Percentiles rank a stretch among this genome's conserved stretches.
Conservation (phyloP, 2,329 filamentous ascomycete species). For the Emergomyces pasteurianus region DNA sequence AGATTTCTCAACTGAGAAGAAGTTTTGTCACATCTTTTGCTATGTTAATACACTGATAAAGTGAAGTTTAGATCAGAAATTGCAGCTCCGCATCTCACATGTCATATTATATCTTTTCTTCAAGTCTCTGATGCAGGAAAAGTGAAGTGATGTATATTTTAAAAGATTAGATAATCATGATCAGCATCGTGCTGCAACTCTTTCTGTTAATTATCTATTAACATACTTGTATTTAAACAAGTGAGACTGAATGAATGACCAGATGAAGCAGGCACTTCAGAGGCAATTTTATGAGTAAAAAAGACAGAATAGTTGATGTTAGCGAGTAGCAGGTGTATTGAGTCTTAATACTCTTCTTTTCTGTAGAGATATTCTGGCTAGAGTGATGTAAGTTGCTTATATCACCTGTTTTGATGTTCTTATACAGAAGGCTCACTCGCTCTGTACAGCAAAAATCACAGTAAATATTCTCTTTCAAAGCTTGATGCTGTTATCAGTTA, state of each 20-base stretch:
- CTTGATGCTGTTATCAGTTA: conserved; percentile 4
- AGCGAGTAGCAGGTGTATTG: background rate
- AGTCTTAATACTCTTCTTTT: background rate
- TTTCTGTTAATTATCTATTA: background rate
- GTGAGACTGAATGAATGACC: too few species aligned
- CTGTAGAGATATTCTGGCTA: background rate
- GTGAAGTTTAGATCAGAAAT: conserved; percentile 1
- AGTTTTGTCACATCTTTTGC: conserved; percentile 2
- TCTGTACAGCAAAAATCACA: conserved; percentile 4
- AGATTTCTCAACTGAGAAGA: conserved; percentile 3
- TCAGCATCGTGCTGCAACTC: conserved; percentile 1
- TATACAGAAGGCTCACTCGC: background rate
- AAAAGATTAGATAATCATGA: conserved; percentile 1
- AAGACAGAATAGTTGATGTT: conserved; percentile 1
- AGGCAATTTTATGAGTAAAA: conserved; percentile 1
- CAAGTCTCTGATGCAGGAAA: background rate
- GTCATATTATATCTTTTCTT: conserved; percentile 3
- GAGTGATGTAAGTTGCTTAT: background rate
- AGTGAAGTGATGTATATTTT: too few species aligned
- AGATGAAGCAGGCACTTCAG: background rate
- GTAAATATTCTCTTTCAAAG: conserved; percentile 3
- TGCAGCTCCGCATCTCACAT: background rate
- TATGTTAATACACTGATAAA: conserved; percentile 2
- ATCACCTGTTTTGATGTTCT: background rate
- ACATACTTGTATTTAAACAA: background rate